Evolutionary conservation across 768 basidiomycete species (phyloP), one percentile per base, ranked within the genome.

Genomic region (Kwoniella europaea): DNA sequence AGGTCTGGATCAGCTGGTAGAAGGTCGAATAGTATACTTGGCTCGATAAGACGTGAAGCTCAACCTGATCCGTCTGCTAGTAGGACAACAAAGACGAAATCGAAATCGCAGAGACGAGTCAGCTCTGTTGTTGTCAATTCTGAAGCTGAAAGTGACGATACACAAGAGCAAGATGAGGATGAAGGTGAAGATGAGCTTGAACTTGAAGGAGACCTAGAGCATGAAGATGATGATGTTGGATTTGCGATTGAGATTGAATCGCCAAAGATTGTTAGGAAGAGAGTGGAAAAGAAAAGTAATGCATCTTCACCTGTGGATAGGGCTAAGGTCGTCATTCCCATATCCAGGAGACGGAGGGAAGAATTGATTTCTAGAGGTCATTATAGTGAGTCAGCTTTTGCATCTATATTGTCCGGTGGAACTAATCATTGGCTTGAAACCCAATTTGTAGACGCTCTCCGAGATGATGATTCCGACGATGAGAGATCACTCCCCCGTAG

Each of bases 391-490:
- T 74, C 35, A 35, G 35, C 35, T 35, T 35, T 35, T 35, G 6
- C 35, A 35, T 35, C 35, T 6, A 35, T 35, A 35, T 35, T 35
- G 35, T 35, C 4, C 35, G 35, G 35, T 35, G 35, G 35, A 6
- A 35, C 35, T 35, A 7, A 35, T 1, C 7, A 35, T 6, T 35
- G 6, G 35, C 0, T 35, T 35, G 35, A 0, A 1, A 35, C 6
- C 35, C 41, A 35, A 22, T 15, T 1, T 22, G 4, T 41, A 75
- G 76, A 78, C 24, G 52, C 71, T 9, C 76, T 76, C 66, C 69
- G 76, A 22, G 74, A 78, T 61, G 76, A 78, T 44, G 72, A 72
- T 55, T 75, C 74, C 15, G 76, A 78, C 10, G 72, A 74, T 43
- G 73, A 72, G 12, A 20, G 3, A 24, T 6, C 59, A 4, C 42